These are phyloP conservation scores for Stemphylium lycopersici DNA, from an alignment of 2,329 filamentous ascomycete genomes.

Conservation along the genomic window DNA sequence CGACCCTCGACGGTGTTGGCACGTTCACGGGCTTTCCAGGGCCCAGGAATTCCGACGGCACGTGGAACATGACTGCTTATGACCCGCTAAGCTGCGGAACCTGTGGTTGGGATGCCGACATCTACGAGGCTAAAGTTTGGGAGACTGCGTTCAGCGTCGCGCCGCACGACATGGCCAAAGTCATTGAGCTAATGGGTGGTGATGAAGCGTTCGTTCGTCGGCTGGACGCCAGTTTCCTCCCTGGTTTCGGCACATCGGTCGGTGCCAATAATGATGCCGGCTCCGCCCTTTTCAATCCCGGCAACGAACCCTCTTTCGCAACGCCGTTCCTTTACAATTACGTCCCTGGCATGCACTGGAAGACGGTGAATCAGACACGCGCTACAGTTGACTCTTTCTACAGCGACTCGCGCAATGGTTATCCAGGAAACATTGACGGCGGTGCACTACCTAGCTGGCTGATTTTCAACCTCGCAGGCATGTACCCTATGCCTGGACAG, in stretches of 20 bases:
- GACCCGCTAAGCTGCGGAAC: conserved; percentile 55
- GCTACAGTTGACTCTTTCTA: conserved; percentile 45
- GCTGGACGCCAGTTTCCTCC: conserved; percentile 50
- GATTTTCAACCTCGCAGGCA: conserved; percentile 52
- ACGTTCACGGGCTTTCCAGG: conserved; percentile 70
- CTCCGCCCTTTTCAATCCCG: conserved; percentile 27
- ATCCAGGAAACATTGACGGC: conserved; percentile 50
- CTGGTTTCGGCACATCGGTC: conserved; percentile 34
- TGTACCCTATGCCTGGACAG: conserved; percentile 25
- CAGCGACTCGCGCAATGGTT: conserved; percentile 33
- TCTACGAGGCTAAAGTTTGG: conserved; percentile 73
- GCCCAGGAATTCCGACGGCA: conserved; percentile 67
- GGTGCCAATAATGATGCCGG: conserved; percentile 16
- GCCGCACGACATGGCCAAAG: conserved; percentile 47
- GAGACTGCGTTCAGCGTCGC: conserved; percentile 66
- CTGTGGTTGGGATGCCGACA: conserved; percentile 46
- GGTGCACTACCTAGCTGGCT: conserved; percentile 55
- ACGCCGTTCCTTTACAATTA: conserved; percentile 30
- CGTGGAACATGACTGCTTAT: conserved; percentile 63
- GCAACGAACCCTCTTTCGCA: conserved; percentile 37
- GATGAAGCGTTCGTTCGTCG: conserved; percentile 42
- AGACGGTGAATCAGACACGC: conserved; percentile 23
- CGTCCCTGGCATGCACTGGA: conserved; percentile 25
- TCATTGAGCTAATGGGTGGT: conserved; percentile 48
- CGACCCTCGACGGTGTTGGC: conserved; percentile 40